Conservation (phyloP, 768 basidiomycete genomes). For the Tricholoma sp. region DNA sequence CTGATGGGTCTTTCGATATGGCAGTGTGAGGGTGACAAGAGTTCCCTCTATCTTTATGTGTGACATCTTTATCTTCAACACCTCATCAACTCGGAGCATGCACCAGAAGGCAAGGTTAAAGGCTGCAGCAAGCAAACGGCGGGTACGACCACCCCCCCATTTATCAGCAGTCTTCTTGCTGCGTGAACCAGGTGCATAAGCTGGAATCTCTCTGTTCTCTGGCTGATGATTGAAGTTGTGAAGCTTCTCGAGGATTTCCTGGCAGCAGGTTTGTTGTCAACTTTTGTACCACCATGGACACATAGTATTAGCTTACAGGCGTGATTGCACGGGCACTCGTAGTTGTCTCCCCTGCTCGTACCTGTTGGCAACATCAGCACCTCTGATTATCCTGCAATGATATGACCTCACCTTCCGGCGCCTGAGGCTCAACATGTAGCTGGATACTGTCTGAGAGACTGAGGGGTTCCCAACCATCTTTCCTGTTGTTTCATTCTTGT, state of each 20-base stretch:
- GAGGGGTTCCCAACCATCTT: slow-evolving; percentile 25
- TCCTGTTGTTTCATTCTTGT: slow-evolving; percentile 17
- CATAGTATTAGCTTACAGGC: neutral
- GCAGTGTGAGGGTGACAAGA: slow-evolving; percentile 16
- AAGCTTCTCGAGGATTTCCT: slow-evolving; percentile 19
- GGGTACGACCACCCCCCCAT: slow-evolving; percentile 25
- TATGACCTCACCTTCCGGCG: neutral
- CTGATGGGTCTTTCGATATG: slow-evolving; percentile 25
- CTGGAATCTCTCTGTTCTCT: slow-evolving; percentile 14
- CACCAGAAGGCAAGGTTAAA: slow-evolving; percentile 30
- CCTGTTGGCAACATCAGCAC: slow-evolving; percentile 15
- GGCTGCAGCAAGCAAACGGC: slow-evolving; percentile 22
- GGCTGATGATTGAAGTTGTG: slow-evolving; percentile 20
- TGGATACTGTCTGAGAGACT: slow-evolving; percentile 18
- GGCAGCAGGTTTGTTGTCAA: neutral
- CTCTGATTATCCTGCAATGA: neutral
- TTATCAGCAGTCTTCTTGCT: slow-evolving; percentile 9
- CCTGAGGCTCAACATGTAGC: slow-evolving; percentile 23
- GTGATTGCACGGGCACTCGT: slow-evolving; percentile 24
- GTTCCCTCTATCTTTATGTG: slow-evolving; percentile 14
- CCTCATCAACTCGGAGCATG: slow-evolving; percentile 29
- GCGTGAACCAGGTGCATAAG: slow-evolving; percentile 10
- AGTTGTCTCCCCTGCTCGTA: slow-evolving; percentile 19
- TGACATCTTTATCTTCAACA: slow-evolving; percentile 26
- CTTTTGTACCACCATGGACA: neutral